Percentiles rank a stretch among this genome's conserved stretches.
Evolutionary conservation across 2,329 filamentous ascomycete genomes (phyloP).

Genomic region (Penicillium oxalicum): DNA sequence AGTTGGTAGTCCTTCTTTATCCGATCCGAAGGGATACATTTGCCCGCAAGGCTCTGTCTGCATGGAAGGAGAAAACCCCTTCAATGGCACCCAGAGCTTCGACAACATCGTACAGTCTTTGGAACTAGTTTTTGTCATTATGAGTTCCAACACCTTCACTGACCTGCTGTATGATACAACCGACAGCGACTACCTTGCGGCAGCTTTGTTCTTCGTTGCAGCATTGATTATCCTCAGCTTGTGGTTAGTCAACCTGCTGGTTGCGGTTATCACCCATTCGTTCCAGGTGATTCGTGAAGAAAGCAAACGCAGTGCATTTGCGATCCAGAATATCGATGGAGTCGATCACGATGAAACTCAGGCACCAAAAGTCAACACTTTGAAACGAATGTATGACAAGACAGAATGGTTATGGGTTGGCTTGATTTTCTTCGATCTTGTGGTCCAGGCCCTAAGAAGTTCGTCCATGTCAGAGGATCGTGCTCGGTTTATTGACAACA

Average conservation of each 20-base stretch:
- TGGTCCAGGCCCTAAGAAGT: constrained; percentile 72
- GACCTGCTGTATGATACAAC: constrained; percentile 92
- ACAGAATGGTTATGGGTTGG: constrained; percentile 72
- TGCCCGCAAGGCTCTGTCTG: constrained; percentile 82
- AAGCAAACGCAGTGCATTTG: constrained; percentile 89
- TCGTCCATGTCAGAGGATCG: constrained; percentile 63
- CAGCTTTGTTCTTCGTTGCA: constrained; percentile 67
- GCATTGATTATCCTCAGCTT: constrained; percentile 87
- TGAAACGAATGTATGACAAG: constrained; percentile 70
- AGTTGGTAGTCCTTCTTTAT: constrained; percentile 45
- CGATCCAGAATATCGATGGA: constrained; percentile 59
- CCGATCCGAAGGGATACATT: constrained; percentile 67
- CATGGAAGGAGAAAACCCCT: constrained; percentile 71
- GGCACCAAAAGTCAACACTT: constrained; percentile 31
- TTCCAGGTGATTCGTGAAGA: constrained; percentile 98
- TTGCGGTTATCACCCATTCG: constrained; percentile 96
- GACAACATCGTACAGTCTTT: constrained; percentile 90
- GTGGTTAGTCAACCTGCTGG: constrained; percentile 90
- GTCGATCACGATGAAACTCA: constrained; percentile 36
- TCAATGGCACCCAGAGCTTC: constrained; percentile 81
- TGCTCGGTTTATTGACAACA: constrained; percentile 59
- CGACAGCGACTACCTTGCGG: constrained; percentile 81
- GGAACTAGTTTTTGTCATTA: constrained; percentile 93
- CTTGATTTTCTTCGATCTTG: constrained; percentile 72
- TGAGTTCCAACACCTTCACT: constrained; percentile 96